Evolutionary conservation across 495 filamentous ascomycete species (phyloP), one percentile per base, ranked within the genome.

Genomic region (Poronia punctata): DNA sequence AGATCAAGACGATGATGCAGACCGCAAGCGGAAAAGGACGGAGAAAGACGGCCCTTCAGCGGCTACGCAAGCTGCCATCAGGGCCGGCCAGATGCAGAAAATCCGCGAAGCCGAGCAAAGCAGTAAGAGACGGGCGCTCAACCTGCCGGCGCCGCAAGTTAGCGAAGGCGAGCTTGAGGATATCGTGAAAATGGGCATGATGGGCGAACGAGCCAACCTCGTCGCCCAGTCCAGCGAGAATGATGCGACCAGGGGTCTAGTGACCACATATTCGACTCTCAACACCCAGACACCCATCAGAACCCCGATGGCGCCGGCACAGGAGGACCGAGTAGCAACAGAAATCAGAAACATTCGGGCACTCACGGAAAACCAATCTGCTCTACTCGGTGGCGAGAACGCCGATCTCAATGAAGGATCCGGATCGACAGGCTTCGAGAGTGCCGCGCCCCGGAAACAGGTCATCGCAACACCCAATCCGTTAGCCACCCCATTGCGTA

Each of bases 151-250:
- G 4, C 92, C 92, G 14, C 92, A 98, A 65, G 88, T 98, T 40
- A 79, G 82, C 56, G 92, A 97, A 49, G 71, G 78, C 22, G 92
- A 98, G 61, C 74, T 98, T 49, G 92, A 98, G 57, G 88, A 95
- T 54, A 96, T 98, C 56, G 88, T 98, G 30, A 98, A 98, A 63
- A 93, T 96, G 88, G 93, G 92, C 19, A 83, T 95, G 81, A 77
- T 87, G 34, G 92, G 88, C 24, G 88, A 95, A 49, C 82, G 82
- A 45, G 92, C 89, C n/a, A 86, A 79, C 54, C 68, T 72, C 34
- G 57, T 84, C 55, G 85, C 83, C 16, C 76, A 76, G 8, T 79
- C 79, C 33, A 85, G 86, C 56, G 89, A 95, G 45, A 88, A 86
- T 35, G 83, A 86, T 45, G 83, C 82, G 39, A 92, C 90, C 3